phyloP scores from a whole-genome alignment of 2,329 filamentous ascomycete species.

The Microcyclospora pomicola region DNA sequence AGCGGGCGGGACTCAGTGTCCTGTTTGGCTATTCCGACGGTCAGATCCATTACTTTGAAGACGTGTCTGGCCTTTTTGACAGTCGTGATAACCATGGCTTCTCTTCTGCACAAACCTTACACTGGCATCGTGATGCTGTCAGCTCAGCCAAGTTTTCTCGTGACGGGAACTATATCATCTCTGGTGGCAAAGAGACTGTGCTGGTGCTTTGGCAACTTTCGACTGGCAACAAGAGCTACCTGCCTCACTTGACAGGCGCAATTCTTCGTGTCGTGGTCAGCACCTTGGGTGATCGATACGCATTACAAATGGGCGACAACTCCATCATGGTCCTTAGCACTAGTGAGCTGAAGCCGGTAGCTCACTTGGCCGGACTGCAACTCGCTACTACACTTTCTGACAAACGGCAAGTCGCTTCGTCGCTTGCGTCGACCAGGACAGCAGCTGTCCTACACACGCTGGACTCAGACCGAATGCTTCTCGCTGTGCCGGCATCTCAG shows the following conservation, averaged over 20 bases:
- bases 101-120: slow-evolving; percentile 50
- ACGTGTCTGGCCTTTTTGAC: slow-evolving; percentile 15
- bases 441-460: slow-evolving; percentile 29
- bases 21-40: slow-evolving; percentile 65
- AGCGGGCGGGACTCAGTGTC: slow-evolving; percentile 47
- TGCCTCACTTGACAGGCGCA: slow-evolving; percentile 79
- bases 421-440: slow-evolving; percentile 1
- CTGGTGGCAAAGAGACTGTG: slow-evolving; percentile 79
- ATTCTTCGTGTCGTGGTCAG: slow-evolving; percentile 80
- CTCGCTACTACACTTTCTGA: slow-evolving; percentile 13
- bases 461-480: slow-evolving; percentile 27
- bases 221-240: slow-evolving; percentile 64
- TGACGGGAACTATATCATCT: slow-evolving; percentile 94
- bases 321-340: slow-evolving; percentile 84
- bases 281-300: slow-evolving; percentile 64
- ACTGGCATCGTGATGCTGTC: slow-evolving; percentile 84
- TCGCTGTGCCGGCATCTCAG: slow-evolving; percentile 40
- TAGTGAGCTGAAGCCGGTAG: slow-evolving; percentile 69
- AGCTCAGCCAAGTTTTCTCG: slow-evolving; percentile 79
- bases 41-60: slow-evolving; percentile 56
- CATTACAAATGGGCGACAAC: slow-evolving; percentile 78
- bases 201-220: slow-evolving; percentile 89
- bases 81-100: slow-evolving; percentile 12
- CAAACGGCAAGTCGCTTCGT: too few species aligned
- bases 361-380: slow-evolving; percentile 76